Base-by-base conservation (phyloP, 352 stramenopile genomes). In the Globisporangium uncinulatum region DNA sequence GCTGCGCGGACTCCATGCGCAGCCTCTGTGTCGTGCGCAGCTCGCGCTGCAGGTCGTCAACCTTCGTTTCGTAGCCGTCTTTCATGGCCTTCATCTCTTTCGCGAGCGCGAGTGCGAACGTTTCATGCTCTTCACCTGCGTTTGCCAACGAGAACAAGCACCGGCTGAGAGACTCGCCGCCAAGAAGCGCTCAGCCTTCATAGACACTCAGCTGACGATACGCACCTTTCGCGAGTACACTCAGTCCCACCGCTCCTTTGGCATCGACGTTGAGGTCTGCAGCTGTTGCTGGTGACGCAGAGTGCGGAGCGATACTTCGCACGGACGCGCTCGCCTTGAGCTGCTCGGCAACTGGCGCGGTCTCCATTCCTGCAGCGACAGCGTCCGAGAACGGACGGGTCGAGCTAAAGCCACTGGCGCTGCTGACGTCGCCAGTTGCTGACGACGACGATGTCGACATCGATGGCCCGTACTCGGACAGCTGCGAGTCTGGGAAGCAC, bases 71-170 rank as follows among this genome's bases (percentile, higher is more conserved):
- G 56, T 88, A 92, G 36, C 76, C 72, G 11, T 76, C 64, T 50
- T 86, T 87, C 73, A 86, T 91, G 24, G 60, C 64, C 0, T 73
- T 62, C 71, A 91, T 90, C 52, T 88, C 83, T 45, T 80, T 82
- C 21, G 72, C 70, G 19, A 90, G 61, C 32, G 83, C 79, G 11
- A 87, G 56, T 6, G 76, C 82, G 43, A 94, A 94, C 24, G 73
- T 89, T 50, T 92, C 80, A 17, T 84, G 76, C 21, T 89, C 79
- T 52, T 89, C 79, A 11, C 59, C 73, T 85, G 57, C 15, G 59
- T 14, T 43, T 34, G 15, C 17, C 6, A n/a, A 44, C 7, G 39
- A 15, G 39, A 44, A 6, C 4, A 15, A 44, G 39, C 3, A 7
- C 15, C 10, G 15, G 36, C 6, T 13, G 46, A 14, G 11, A 51